Conservation (phyloP, 75 land plant genomes). For the Cunninghamia lanceolata region DNA sequence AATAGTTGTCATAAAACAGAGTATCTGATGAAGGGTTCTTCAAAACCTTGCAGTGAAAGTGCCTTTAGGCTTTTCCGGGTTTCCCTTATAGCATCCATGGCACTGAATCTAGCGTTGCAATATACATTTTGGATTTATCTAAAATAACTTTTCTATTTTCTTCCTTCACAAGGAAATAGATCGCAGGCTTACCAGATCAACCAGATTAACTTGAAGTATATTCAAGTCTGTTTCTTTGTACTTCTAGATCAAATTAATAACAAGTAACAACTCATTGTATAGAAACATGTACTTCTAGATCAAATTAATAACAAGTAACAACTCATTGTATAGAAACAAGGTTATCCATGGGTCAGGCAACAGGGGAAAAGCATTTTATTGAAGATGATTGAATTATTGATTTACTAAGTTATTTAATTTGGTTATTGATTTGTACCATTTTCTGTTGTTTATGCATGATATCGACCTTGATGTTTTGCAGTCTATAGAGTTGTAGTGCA, state of each 20-base stretch:
- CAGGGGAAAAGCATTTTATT: not conserved
- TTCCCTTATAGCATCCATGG: not conserved
- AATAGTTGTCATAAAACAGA: not conserved
- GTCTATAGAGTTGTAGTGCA: not conserved
- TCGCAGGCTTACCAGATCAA: not conserved
- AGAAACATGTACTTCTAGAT: too few relatives aligned
- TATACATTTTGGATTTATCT: not conserved
- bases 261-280: too few relatives aligned
- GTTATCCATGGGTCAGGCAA: not conserved
- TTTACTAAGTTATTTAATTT: too few relatives aligned
- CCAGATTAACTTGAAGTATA: not conserved
- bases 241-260: too few relatives aligned
- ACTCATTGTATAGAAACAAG: not conserved
- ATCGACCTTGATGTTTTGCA: not conserved
- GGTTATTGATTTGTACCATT: not conserved
- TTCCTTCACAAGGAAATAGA: not conserved
- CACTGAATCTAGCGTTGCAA: not conserved
- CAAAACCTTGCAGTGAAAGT: not conserved
- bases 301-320: too few relatives aligned
- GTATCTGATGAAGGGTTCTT: not conserved
- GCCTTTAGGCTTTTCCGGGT: not conserved
- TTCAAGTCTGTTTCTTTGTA: not conserved
- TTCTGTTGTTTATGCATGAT: not conserved
- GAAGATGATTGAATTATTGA: not conserved
- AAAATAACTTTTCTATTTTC: not conserved